Conservation (phyloP, 768 basidiomycete species). For the Fibroporia radiculosa region DNA sequence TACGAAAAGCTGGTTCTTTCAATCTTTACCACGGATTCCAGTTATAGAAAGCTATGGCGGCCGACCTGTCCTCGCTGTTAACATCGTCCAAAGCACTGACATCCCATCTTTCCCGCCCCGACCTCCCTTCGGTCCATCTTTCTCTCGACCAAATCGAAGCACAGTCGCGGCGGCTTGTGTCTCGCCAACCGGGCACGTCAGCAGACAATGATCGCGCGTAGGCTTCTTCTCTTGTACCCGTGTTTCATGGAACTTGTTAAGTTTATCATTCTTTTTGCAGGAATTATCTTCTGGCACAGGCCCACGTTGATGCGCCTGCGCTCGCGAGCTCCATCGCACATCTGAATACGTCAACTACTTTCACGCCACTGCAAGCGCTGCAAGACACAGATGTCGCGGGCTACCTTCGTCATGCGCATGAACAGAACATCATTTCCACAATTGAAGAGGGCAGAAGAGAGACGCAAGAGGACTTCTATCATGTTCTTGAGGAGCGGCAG, state of each 20-base stretch:
- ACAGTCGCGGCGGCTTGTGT: constrained; percentile 78
- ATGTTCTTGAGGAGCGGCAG: constrained; percentile 65
- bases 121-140: constrained; percentile 82
- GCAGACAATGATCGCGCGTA: constrained; percentile 71
- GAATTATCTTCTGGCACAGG: constrained; percentile 89
- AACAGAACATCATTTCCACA: constrained; percentile 89
- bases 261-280: constrained; percentile 28
- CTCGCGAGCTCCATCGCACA: constrained; percentile 78
- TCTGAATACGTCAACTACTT: constrained; percentile 74
- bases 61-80: constrained; percentile 65
- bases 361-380: constrained; percentile 85
- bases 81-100: constrained; percentile 67
- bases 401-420: constrained; percentile 91
- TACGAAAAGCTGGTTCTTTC: too few species aligned
- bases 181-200: constrained; percentile 56
- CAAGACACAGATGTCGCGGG: constrained; percentile 91
- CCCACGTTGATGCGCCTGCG: constrained; percentile 88
- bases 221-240: constrained; percentile 17
- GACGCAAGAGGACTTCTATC: constrained; percentile 81
- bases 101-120: constrained; percentile 67
- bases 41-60: too few species aligned
- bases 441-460: constrained; percentile 85
- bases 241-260: too few species aligned
- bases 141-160: constrained; percentile 94
- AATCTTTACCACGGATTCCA: too few species aligned